Percentiles rank a stretch among this genome's conserved stretches.
phyloP scores from a whole-genome alignment of 345 rosid genomes.

The Eucalyptus leucophloia region DNA sequence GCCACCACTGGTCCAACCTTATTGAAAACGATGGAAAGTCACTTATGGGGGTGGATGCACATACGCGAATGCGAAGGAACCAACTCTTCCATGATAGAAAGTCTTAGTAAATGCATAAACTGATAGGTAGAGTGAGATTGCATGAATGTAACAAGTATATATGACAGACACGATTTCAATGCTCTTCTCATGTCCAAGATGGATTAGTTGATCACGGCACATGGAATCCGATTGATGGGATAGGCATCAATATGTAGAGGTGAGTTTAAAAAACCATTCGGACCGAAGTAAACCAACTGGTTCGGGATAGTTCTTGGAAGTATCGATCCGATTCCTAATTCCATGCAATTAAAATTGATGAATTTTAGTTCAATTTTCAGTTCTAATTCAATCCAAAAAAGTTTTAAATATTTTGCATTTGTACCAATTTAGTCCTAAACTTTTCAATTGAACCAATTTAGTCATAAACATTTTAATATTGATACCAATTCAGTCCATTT shows the following conservation, averaged over 20 bases:
- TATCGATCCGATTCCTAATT: accelerated
- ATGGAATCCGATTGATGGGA: background rate
- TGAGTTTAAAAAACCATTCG: background rate
- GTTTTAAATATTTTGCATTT: too few relatives aligned
- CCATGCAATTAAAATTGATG: too few relatives aligned
- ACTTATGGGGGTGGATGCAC: background rate
- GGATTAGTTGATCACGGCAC: background rate
- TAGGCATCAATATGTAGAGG: background rate
- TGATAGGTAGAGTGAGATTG: background rate
- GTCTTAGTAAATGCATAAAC: too few relatives aligned
- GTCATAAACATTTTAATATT: too few relatives aligned
- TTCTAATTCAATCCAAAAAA: too few relatives aligned
- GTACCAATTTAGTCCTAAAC: too few relatives aligned
- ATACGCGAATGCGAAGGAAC: background rate
- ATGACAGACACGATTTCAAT: background rate
- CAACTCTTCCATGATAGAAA: background rate
- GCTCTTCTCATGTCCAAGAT: background rate
- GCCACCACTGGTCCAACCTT: background rate
- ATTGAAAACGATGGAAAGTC: background rate
- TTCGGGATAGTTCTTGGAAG: too few relatives aligned
- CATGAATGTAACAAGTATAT: too few relatives aligned
- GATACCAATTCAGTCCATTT: too few relatives aligned
- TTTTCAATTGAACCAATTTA: too few relatives aligned
- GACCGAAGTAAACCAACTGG: accelerated
- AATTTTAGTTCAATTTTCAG: too few relatives aligned